phyloP scores from a whole-genome alignment of 2,329 filamentous ascomycete species.

The Beauveria caledonica region DNA sequence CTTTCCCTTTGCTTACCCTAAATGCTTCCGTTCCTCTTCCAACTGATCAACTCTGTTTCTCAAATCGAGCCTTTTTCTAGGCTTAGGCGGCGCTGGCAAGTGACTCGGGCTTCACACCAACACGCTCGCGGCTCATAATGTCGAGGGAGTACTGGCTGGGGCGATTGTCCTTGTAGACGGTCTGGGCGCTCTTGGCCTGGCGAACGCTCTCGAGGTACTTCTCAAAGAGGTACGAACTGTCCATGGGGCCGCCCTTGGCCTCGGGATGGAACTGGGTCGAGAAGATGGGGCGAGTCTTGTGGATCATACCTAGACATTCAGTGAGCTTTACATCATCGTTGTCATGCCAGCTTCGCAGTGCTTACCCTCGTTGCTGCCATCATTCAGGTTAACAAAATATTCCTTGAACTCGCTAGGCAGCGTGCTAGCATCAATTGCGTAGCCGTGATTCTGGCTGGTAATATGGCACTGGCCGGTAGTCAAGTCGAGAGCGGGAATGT shows the following conservation, averaged over 20 bases:
- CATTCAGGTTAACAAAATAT: constrained; percentile 97
- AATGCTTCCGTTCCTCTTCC: not conserved
- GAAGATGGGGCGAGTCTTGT: constrained; percentile 94
- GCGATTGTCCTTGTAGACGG: constrained; percentile 74
- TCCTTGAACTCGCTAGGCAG: constrained; percentile 86
- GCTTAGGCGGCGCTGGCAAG: constrained; percentile 5
- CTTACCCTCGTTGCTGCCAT: constrained; percentile 85
- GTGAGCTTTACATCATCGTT: not conserved
- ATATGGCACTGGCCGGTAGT: constrained; percentile 98
- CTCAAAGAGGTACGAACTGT: constrained; percentile 93
- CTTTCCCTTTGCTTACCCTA: not conserved
- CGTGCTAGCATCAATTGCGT: constrained; percentile 81
- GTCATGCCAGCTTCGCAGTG: not conserved
- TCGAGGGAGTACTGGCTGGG: constrained; percentile 85
- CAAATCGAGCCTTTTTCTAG: not conserved
- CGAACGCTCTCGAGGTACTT: constrained; percentile 87
- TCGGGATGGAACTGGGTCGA: constrained; percentile 98
- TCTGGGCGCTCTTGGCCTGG: constrained; percentile 79
- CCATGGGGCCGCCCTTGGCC: constrained; percentile 92
- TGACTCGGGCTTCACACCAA: constrained; percentile 64
- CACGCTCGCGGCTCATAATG: constrained; percentile 85
- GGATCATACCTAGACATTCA: constrained; percentile 61
- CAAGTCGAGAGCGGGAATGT: constrained; percentile 91
- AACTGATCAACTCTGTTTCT: not conserved
- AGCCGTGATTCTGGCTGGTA: constrained; percentile 97